Evolutionary conservation across 1,284 basidiomycete genomes (phyloP).

Genomic region (Mycosarcoma maydis): DNA sequence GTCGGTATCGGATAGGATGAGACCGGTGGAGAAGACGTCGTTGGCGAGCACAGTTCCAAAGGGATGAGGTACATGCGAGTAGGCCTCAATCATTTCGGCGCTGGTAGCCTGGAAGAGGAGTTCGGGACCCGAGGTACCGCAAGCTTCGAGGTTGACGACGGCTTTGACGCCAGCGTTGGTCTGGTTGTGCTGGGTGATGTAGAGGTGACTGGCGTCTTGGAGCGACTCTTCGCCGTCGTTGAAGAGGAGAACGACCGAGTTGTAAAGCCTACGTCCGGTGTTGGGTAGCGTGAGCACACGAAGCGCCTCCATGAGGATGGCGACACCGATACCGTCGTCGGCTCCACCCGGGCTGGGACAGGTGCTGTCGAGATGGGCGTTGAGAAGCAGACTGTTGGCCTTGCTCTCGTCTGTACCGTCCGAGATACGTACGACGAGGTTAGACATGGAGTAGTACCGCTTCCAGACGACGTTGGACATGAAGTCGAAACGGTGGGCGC

Average conservation of each 20-base stretch:
- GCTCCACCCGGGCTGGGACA: constrained; percentile 69
- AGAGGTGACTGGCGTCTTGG: constrained; percentile 87
- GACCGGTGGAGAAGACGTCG: constrained; percentile 91
- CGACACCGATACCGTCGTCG: constrained; percentile 83
- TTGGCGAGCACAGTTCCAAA: constrained; percentile 91
- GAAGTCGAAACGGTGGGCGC: constrained; percentile 64
- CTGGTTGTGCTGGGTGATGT: constrained; percentile 63
- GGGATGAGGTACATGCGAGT: constrained; percentile 85
- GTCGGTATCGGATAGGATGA: constrained; percentile 74
- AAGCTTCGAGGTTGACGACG: constrained; percentile 91
- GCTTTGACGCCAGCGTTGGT: constrained; percentile 76
- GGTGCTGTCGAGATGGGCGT: constrained; percentile 83
- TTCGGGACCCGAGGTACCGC: constrained; percentile 86
- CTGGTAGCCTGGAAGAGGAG: constrained; percentile 96
- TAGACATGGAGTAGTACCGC: constrained; percentile 84
- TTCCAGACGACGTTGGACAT: constrained; percentile 80
- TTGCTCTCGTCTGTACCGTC: constrained; percentile 75
- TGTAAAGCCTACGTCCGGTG: constrained; percentile 77
- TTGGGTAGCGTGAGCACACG: constrained; percentile 77
- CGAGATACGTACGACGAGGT: constrained; percentile 87
- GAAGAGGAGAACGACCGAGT: constrained; percentile 89
- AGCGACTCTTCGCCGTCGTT: constrained; percentile 89
- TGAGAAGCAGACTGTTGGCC: constrained; percentile 75
- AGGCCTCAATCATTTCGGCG: constrained; percentile 90
- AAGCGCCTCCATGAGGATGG: constrained; percentile 84